Base-by-base conservation (phyloP, 192 early-diverging fungal genomes). In the Podila minutissima region DNA sequence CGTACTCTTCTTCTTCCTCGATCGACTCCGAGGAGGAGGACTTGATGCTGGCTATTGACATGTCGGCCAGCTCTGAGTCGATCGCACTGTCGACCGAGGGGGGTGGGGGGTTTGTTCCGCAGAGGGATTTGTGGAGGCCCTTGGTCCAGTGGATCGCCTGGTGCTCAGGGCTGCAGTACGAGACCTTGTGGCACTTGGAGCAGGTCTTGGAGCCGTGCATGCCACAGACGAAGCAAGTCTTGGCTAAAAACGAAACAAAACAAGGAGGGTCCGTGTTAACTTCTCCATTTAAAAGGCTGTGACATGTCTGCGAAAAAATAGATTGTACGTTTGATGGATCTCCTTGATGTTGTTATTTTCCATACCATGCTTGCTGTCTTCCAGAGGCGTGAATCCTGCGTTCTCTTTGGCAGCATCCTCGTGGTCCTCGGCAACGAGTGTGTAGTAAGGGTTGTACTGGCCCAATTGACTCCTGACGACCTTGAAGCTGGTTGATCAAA, bases 111-210 rank as follows among this genome's bases (percentile, higher is more conserved):
- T 66, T 75, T 26, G 77, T 85, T 48, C 71, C 67, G 74, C 92
- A 93, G 68, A 86, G 85, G 59, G 84, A 82, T 61, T 92, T 90
- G 72, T 95, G 95, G 49, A 87, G 79, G 2, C 94, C 94, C 17
- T 82, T 73, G 13, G 82, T 92, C 97, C 97, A 99, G 84, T 97
- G 92, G 0, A 88, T 67, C 15, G 91, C 66, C 85, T 98, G 97
- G 83, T 98, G 97, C 10, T 89, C 89, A 55, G 90, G 91, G 24
- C 89, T 91, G 83, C 98, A 98, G 85, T 99, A 99, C 33, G 72
- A 74, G 12, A 85, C 87, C 19, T 37, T 55, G 37, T 92, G 86
- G 69, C 98, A 99, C 64, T 88, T 87, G 63, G 90, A 89, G 83
- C 98, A 99, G 17, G 76, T 77, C 74, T 95, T 95, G 48, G 84